Evolutionary conservation across 495 filamentous ascomycete species (phyloP), one percentile per base, ranked within the genome.

Genomic region (Aspergillus coremiiformis): DNA sequence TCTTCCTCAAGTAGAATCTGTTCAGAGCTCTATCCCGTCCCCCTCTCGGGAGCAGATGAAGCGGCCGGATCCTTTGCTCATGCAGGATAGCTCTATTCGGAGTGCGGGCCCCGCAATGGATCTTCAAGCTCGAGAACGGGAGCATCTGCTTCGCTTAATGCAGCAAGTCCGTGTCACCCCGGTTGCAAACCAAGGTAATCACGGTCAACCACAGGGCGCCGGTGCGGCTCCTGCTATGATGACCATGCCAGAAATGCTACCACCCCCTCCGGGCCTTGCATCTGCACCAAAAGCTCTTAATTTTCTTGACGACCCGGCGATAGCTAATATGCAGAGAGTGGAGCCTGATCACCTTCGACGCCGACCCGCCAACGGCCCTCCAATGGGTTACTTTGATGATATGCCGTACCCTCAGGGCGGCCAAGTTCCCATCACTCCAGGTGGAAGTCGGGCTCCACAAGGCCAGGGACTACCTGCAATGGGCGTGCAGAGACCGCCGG

Each of bases 71-170:
- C 65, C 63, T 12, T 58, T 69, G 51, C 39, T 29, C 20, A 47
- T 58, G 35, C 60, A 56, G 26, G 63, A 62, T 17, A 44, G 49
- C 45, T 32, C 59, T 24, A 37, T 45, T 20, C 55, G 60, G 19
- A 37, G 37, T 29, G 42, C 44, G 41, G 66, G 56, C 12, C 58
- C 64, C 23, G 41, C 53, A 1, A 60, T 57, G 35, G 60, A 72
- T 22, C 61, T 69, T 0, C 74, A 73, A 42, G 57, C 65, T 44
- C 64, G 66, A 21, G 76, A 80, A 26, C 62, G 73, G 44, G 74
- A 79, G 44, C 67, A 77, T 61, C 55, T 80, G 12, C 68, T 79
- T 26, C 73, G 72, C 15, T 60, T 80, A 32, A 79, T 80, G 77
- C 75, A 78, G 44, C 76, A 78, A 58, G 65, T 69, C 23, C 65